Base-by-base conservation (phyloP, 23 red algal species). In the Gracilaria gracilis region DNA sequence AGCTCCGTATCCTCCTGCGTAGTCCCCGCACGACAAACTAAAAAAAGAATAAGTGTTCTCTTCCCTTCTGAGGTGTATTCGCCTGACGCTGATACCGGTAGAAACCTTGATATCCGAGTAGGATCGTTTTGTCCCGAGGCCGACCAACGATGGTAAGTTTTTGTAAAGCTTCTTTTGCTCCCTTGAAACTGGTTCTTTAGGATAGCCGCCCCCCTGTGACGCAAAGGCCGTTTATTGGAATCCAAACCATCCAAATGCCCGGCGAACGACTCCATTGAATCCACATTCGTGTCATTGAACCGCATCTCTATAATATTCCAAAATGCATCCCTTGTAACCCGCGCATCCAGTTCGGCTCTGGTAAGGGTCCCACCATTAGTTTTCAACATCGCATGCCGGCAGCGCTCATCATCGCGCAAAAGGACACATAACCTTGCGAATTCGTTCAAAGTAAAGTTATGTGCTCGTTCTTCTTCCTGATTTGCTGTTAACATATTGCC, bases 121-220 rank as follows among this genome's bases (percentile, higher is more conserved):
- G 74, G 74, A 51, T 79, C 74, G 23, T 79, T 79, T 25, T 79
- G 74, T 3, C 40, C 74, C 13, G 74, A 79, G 16, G 74, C 39
- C 5, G 74, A 51, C 74, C 74, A 79, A 1, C 23, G 15, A 42
- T 79, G 38, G 20, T 28, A 79, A 46, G 4, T 20, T 9, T 32
- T 53, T 15, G 74, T 79, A 32, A 79, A 79, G 9, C 9, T 19
- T 21, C 23, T 51, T 40, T 79, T 79, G 2, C 3, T 40, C 12
- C 2, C 74, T 4, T 24, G 25, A 24, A 79, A 53, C 4, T 50
- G 11, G 21, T 53, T 32, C 44, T 79, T 79, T 11, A 79, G 74
- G 8, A 28, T 14, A 4, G 40, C 14, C 12, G 36, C 74, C 2
- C 32, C 53, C 2, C 74, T 4, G 39, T 49, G 6, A 21, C 32